Evolutionary conservation across 768 basidiomycete genomes (phyloP).

Genomic region (Mycena metata): DNA sequence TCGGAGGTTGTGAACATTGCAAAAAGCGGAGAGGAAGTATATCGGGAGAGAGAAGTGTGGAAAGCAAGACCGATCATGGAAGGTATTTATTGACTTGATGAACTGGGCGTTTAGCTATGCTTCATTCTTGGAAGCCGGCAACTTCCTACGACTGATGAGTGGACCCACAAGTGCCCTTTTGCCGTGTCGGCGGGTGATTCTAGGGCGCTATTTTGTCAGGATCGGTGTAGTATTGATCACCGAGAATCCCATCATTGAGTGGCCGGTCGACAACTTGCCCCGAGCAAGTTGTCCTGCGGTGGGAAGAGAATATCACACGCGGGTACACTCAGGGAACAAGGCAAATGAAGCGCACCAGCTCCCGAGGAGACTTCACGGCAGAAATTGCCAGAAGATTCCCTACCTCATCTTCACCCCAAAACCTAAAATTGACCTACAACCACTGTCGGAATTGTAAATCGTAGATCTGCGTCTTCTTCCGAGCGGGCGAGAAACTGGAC

Average conservation of each 20-base stretch:
- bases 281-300: too few species aligned
- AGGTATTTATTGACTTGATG: constrained; percentile 21
- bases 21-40: constrained; percentile 1
- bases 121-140: constrained; percentile 10
- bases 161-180: constrained; percentile 26
- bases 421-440: constrained; percentile 9
- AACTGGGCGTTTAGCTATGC: constrained; percentile 14
- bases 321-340: not conserved
- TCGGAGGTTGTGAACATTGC: constrained; percentile 22
- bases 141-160: not conserved
- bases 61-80: constrained; percentile 18
- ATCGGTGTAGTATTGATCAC: not conserved
- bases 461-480: not conserved
- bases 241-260: constrained; percentile 20
- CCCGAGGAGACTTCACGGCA: not conserved
- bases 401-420: not conserved
- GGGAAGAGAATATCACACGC: not conserved
- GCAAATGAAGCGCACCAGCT: not conserved
- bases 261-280: not conserved
- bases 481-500: constrained; percentile 5
- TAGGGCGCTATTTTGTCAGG: not conserved
- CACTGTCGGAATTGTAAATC: not conserved
- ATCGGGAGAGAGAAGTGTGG: not conserved
- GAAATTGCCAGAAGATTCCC: not conserved
- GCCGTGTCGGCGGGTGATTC: not conserved